Percentiles rank a stretch among this genome's conserved stretches.
Conservation (phyloP, 2,329 filamentous ascomycete genomes). For the Aureobasidium sp. region DNA sequence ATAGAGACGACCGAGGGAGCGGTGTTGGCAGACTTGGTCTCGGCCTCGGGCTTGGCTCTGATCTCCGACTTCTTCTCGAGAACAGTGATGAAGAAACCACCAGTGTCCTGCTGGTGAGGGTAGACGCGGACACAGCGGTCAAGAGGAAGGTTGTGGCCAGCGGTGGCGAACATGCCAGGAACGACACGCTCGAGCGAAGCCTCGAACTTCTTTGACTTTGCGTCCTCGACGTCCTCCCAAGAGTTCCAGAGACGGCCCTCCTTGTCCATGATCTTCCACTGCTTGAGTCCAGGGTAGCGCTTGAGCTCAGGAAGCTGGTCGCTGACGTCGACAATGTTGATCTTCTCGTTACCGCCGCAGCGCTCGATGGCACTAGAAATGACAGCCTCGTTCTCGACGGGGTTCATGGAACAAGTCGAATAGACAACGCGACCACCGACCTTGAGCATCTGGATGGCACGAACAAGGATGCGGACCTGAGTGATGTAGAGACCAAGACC, state of each 20-base stretch:
- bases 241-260: slow-evolving; percentile 67
- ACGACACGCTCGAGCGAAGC: slow-evolving; percentile 61
- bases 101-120: slow-evolving; percentile 90
- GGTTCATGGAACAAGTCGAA: slow-evolving; percentile 98
- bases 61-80: slow-evolving; percentile 87
- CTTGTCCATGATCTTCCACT: slow-evolving; percentile 91
- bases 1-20: slow-evolving; percentile 21
- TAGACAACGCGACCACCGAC: slow-evolving; percentile 91
- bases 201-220: slow-evolving; percentile 46
- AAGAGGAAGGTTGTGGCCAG: slow-evolving; percentile 58
- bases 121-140: slow-evolving; percentile 92
- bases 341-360: slow-evolving; percentile 74
- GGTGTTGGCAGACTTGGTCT: slow-evolving; percentile 34
- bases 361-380: slow-evolving; percentile 80
- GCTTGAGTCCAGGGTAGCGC: slow-evolving; percentile 65
- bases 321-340: slow-evolving; percentile 77
- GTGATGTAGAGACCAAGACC: slow-evolving; percentile 79
- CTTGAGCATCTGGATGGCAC: slow-evolving; percentile 92
- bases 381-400: slow-evolving; percentile 92
- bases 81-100: slow-evolving; percentile 94
- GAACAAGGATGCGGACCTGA: slow-evolving; percentile 81
- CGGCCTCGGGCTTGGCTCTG: slow-evolving; percentile 62
- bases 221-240: slow-evolving; percentile 73
- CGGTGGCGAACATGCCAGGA: slow-evolving; percentile 75
- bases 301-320: slow-evolving; percentile 68